A percentile compares a stretch with the other conserved stretches of the same genome.
Evolutionary conservation across 768 basidiomycete genomes (phyloP).

Genomic region (Amyloporia xantha): DNA sequence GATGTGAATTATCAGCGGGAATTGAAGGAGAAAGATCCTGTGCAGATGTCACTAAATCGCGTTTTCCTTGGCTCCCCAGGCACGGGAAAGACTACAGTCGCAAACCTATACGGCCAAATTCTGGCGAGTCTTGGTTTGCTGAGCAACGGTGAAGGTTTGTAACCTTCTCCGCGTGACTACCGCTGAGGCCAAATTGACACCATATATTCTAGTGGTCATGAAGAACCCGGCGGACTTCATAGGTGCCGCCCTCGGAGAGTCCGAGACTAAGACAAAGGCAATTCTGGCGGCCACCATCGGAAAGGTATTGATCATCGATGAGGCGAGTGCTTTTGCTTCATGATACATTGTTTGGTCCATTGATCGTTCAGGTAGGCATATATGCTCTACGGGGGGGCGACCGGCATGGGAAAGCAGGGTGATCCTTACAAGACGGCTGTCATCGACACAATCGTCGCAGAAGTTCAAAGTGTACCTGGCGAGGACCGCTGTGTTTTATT

Average conservation of each 20-base stretch:
- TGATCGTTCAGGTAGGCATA: no score
- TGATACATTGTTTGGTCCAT: background rate
- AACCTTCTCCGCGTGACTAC: background rate
- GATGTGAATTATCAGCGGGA: conserved; percentile 55
- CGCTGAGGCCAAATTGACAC: no score
- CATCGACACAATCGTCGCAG: conserved; percentile 70
- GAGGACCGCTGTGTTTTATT: conserved; percentile 66
- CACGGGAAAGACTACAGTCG: conserved; percentile 68
- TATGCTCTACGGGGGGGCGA: conserved; percentile 46
- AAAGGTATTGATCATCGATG: conserved; percentile 67
- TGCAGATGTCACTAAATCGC: conserved; percentile 52
- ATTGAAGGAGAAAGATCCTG: conserved; percentile 44
- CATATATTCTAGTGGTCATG: conserved; percentile 39
- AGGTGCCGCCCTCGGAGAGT: conserved; percentile 51
- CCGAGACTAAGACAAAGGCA: conserved; percentile 58
- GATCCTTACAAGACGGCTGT: conserved; percentile 62
- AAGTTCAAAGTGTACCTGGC: conserved; percentile 61
- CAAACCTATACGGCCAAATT: conserved; percentile 58
- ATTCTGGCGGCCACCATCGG: conserved; percentile 54
- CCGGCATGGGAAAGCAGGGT: conserved; percentile 4
- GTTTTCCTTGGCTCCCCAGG: conserved; percentile 65
- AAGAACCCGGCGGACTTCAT: conserved; percentile 69
- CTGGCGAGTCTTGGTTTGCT: conserved; percentile 54
- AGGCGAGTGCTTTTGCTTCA: conserved; percentile 38
- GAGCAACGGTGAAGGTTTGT: conserved; percentile 66